A percentile compares a stretch with the other conserved stretches of the same genome.
These are phyloP conservation scores for Prunus fruticosa DNA, from an alignment of 306 rosid genomes.

Conservation along the genomic window DNA sequence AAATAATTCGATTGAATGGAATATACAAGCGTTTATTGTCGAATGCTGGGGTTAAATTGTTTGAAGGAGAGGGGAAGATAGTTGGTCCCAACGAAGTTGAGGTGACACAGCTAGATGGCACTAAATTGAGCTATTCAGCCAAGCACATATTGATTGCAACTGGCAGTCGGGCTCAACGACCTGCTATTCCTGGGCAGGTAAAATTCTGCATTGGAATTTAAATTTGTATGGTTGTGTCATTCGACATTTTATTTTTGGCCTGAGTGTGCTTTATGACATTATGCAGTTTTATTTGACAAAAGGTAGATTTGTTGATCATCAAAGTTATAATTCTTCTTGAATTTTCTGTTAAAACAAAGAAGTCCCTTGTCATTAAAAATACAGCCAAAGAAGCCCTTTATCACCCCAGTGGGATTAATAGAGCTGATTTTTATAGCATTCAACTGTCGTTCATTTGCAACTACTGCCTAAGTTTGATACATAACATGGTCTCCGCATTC, in stretches of 20 bases:
- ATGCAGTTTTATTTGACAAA: background rate
- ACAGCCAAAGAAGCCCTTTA: background rate
- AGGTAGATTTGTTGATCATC: background rate
- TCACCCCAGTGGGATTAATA: background rate
- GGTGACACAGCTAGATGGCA: conserved; percentile 96
- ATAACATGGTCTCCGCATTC: background rate
- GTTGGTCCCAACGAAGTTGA: conserved; percentile 91
- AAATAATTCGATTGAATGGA: conserved; percentile 83
- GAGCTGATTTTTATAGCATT: background rate
- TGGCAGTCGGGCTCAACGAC: conserved; percentile 80
- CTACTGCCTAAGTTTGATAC: background rate
- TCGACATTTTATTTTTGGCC: too few relatives aligned
- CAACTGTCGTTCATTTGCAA: background rate
- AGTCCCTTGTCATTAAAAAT: background rate
- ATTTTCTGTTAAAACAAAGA: background rate
- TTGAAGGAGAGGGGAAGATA: conserved; percentile 90
- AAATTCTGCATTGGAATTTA: conserved; percentile 22
- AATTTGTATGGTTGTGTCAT: background rate
- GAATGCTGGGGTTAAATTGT: conserved; percentile 80
- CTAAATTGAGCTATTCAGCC: conserved; percentile 87
- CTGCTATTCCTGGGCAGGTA: conserved; percentile 89
- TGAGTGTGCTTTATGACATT: background rate
- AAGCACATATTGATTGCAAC: conserved; percentile 90
- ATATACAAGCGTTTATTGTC: conserved; percentile 86
- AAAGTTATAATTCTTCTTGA: background rate